Percentiles rank a stretch among this genome's conserved stretches.
These are phyloP conservation scores for Grigorovia humatica DNA, from an alignment of 805 yeast genomes.

Conservation along the genomic window DNA sequence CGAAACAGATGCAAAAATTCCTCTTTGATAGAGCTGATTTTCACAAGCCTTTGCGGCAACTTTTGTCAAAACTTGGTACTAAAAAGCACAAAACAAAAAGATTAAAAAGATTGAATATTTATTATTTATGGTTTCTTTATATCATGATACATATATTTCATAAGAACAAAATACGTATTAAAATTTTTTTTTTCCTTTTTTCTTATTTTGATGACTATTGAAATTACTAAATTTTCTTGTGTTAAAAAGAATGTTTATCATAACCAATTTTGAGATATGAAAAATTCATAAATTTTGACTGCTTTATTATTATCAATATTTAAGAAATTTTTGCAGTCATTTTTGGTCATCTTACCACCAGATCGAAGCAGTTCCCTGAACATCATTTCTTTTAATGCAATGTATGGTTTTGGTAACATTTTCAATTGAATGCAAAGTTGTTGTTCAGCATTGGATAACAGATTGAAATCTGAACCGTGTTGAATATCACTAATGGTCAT, in stretches of 20 bases:
- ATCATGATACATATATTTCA: neutral
- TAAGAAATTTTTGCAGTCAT: conserved; percentile 72
- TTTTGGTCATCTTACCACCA: conserved; percentile 75
- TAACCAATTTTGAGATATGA: conserved; percentile 85
- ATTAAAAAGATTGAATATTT: neutral
- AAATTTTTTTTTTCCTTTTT: neutral
- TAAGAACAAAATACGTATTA: neutral
- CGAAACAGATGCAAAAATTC: no score
- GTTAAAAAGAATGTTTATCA: conserved; percentile 6
- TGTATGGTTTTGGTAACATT: conserved; percentile 84
- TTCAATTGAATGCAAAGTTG: conserved; percentile 73
- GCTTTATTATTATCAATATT: conserved; percentile 84
- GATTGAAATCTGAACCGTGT: conserved; percentile 70
- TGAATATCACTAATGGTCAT: conserved; percentile 55
- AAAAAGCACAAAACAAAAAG: no score
- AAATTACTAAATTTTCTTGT: no score
- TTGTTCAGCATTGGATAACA: conserved; percentile 82
- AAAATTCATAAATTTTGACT: conserved; percentile 82
- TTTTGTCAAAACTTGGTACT: no score
- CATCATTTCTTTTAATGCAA: conserved; percentile 82
- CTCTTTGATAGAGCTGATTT: no score
- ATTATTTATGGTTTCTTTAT: neutral
- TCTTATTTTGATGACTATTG: no score
- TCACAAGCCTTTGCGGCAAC: no score
- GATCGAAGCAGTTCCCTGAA: conserved; percentile 79